A percentile compares a stretch with the other conserved stretches of the same genome.
Conservation (phyloP, 805 yeast genomes). For the Candida railenensis region DNA sequence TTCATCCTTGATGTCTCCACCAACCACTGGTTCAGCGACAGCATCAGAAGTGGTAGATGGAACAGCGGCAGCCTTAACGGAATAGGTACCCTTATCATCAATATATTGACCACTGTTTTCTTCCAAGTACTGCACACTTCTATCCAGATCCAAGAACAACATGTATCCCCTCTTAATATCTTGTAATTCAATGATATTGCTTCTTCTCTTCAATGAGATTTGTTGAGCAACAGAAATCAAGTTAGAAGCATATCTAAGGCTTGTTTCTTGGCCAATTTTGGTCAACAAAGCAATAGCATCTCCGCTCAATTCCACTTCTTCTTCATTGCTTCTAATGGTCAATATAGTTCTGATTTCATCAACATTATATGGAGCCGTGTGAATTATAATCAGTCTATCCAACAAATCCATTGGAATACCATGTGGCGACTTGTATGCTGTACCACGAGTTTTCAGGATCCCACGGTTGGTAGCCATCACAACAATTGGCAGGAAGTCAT, state of each 20-base stretch:
- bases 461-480: conserved; percentile 99
- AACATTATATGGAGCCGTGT: conserved; percentile 72
- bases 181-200: conserved; percentile 63
- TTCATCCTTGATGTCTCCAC: conserved; percentile 5
- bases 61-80: conserved; percentile 17
- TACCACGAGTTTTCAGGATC: conserved; percentile 88
- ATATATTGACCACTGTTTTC: conserved; percentile 68
- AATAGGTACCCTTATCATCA: conserved; percentile 72
- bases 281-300: conserved; percentile 89
- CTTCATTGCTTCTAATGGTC: conserved; percentile 88
- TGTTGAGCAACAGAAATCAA: conserved; percentile 88
- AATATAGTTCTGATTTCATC: conserved; percentile 87
- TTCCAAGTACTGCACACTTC: conserved; percentile 84
- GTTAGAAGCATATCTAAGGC: conserved; percentile 90
- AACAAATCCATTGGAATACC: conserved; percentile 95
- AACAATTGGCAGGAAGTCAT: conserved; percentile 94
- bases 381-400: conserved; percentile 90
- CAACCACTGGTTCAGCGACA: conserved; percentile 2
- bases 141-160: conserved; percentile 81
- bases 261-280: conserved; percentile 85
- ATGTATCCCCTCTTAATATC: conserved; percentile 88
- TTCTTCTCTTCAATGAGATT: conserved; percentile 79
- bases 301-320: conserved; percentile 77
- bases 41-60: conserved; percentile 7
- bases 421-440: conserved; percentile 91